phyloP scores from a whole-genome alignment of 2,329 filamentous ascomycete genomes.

The Aurifilum marmelostoma region DNA sequence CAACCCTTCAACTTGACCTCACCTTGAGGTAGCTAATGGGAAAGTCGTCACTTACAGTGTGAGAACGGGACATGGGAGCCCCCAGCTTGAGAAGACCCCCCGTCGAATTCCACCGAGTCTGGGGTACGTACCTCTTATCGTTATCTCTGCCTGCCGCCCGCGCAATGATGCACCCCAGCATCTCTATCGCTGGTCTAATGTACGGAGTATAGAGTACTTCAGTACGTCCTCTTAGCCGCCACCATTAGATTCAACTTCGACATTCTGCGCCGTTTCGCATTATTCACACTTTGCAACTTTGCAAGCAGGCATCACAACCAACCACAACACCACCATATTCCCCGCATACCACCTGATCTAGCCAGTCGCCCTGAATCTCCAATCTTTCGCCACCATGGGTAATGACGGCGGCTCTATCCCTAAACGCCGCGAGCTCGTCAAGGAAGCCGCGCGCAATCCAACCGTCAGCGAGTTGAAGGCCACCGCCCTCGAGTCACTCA shows the following conservation, averaged over 20 bases:
- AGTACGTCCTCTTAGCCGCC: neutral
- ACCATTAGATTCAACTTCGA: neutral
- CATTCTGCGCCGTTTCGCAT: conserved; percentile 25
- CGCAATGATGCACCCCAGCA: too few species aligned
- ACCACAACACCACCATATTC: neutral
- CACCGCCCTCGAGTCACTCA: conserved; percentile 79
- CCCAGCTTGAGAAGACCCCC: neutral
- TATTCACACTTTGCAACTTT: neutral
- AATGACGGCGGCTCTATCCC: conserved; percentile 98
- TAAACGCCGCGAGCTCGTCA: conserved; percentile 92
- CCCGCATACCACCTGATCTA: neutral
- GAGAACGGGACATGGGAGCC: neutral
- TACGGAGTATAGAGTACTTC: neutral
- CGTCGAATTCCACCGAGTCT: neutral
- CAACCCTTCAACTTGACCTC: neutral
- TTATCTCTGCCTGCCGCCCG: conserved; percentile 16
- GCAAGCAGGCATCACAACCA: neutral
- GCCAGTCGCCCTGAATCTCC: neutral
- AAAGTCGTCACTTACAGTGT: conserved; percentile 8
- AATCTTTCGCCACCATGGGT: conserved; percentile 67
- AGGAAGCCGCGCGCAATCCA: conserved; percentile 81
- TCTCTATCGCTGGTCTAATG: too few species aligned
- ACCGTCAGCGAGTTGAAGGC: conserved; percentile 89
- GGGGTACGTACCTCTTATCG: neutral
- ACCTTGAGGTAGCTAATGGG: neutral